Evolutionary conservation across 1,139 yeast genomes (phyloP), one percentile per base, ranked within the genome.

Genomic region (Suhomyces bribrorum): DNA sequence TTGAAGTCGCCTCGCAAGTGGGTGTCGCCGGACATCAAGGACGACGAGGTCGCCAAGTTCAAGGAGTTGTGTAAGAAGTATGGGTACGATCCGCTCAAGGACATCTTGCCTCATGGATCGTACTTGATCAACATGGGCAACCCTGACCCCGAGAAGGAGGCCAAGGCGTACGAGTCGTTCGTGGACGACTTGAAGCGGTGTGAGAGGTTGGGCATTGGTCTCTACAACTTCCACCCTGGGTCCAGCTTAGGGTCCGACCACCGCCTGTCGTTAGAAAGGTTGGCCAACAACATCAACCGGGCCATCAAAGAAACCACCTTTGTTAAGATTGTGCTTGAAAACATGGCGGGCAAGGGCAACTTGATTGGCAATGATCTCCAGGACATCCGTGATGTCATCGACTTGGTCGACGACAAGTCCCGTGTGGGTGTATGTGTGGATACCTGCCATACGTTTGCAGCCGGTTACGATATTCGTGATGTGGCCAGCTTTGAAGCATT

Each of bases 261-360:
- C 54, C 55, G 61, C 4, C 76, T 69, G 20, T 87, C 95, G 1
- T 64, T 90, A 35, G 64, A 64, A 36, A 77, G 80, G 40, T 68
- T 92, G 47, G 97, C 97, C 0, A 70, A 71, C 13, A 84, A 86
- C 47, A 82, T 92, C 49, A 92, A 94, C 59, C 71, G 66, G 29
- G 97, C 95, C 5, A 83, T 86, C 31, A 62, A 65, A 22, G 81
- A 80, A 40, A 92, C 98, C 0, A 53, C 63, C 5, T 83, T 81
- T 55, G 97, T 92, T 24, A 88, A 83, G 56, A 83, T 92, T 35
- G 95, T 92, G 9, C 74, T 94, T 41, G 99, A 92, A 57, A 92
- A 92, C 57, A 92, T 94, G 98, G 97, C 98, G 0, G 98, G 98
- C 9, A 95, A 89, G 50, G 96, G 96, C 6, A 85, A 86, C 46